A percentile compares a stretch with the other conserved stretches of the same genome.
phyloP scores from a whole-genome alignment of 2,329 filamentous ascomycete genomes.

The Diaporthe batatas region DNA sequence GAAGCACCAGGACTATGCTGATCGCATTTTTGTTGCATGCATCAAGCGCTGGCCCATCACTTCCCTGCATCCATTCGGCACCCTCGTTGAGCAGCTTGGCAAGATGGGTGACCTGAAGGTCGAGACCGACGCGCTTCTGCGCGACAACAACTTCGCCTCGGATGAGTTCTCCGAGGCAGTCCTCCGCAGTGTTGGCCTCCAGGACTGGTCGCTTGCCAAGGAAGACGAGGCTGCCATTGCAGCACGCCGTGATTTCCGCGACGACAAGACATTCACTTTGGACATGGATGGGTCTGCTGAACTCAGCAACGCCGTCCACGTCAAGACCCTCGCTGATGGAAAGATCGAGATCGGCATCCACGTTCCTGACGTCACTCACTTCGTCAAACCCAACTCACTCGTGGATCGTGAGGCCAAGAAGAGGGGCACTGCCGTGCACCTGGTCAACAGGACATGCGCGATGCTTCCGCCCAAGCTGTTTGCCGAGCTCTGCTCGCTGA shows the following conservation, averaged over 20 bases:
- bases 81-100: conserved; percentile 94
- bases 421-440: conserved; percentile 93
- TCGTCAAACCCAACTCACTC: conserved; percentile 94
- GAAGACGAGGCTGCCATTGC: conserved; percentile 83
- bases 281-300: conserved; percentile 90
- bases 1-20: conserved; percentile 97
- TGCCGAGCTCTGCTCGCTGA: conserved; percentile 87
- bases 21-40: conserved; percentile 97
- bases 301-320: conserved; percentile 91
- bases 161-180: conserved; percentile 99
- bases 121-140: conserved; percentile 94
- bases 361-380: conserved; percentile 94
- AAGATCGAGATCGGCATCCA: conserved; percentile 95
- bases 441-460: conserved; percentile 89
- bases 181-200: conserved; percentile 89
- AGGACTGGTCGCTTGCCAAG: conserved; percentile 89
- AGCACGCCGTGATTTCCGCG: conserved; percentile 88
- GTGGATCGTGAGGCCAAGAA: conserved; percentile 98
- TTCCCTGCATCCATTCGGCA: conserved; percentile 98
- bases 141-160: conserved; percentile 98
- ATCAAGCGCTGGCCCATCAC: conserved; percentile 99
- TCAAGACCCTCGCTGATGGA: conserved; percentile 86
- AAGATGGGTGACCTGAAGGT: conserved; percentile 98
- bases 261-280: conserved; percentile 90
- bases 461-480: conserved; percentile 90